Evolutionary conservation across 192 early-diverging fungal genomes (phyloP), one percentile per base, ranked within the genome.

Genomic region (Podila epigama): DNA sequence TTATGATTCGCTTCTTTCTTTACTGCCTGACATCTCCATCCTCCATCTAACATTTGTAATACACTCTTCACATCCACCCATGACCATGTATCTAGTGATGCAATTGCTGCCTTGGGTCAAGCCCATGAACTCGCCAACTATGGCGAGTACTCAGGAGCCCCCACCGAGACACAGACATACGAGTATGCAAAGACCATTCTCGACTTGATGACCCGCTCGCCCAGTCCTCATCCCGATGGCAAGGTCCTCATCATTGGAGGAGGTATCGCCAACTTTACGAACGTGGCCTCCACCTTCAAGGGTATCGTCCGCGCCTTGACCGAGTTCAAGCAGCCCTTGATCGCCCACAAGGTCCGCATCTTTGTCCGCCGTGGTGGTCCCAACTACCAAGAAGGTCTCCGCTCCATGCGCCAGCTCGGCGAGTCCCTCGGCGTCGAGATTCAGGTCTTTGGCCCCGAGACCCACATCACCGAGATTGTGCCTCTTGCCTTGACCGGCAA

Each of bases 241-340:
- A 98, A 98, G 82, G 89, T 97, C 71, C 87, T 98, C 39, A 94
- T 98, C 83, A 96, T 98, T 75, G 96, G 96, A 73, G 96, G 96
- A 71, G 96, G 96, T 84, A 98, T 98, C 71, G 96, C 96, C 83
- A 98, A 98, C 91, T 98, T 98, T 63, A 98, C 96, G 85, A 97
- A 98, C 85, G 96, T 98, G 32, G 94, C 95, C 6, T 88, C 96
- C 33, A 98, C 96, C 22, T 98, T 98, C 92, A 98, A 98, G 94
- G 96, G 96, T 71, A 92, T 98, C 77, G 94, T 97, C 75, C 92
- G 93, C 51, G 95, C 96, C 41, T 87, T 98, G 56, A 88, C 88
- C 58, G 95, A 96, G 79, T 98, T 90, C 91, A 91, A 93, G 82
- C 91, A 93, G 82, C 79, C 86, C 36, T 83, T 98, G 63, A 93